Evolutionary conservation across 2,329 filamentous ascomycete genomes (phyloP), one percentile per base, ranked within the genome.

Genomic region (Aspergillus puulaauensis): DNA sequence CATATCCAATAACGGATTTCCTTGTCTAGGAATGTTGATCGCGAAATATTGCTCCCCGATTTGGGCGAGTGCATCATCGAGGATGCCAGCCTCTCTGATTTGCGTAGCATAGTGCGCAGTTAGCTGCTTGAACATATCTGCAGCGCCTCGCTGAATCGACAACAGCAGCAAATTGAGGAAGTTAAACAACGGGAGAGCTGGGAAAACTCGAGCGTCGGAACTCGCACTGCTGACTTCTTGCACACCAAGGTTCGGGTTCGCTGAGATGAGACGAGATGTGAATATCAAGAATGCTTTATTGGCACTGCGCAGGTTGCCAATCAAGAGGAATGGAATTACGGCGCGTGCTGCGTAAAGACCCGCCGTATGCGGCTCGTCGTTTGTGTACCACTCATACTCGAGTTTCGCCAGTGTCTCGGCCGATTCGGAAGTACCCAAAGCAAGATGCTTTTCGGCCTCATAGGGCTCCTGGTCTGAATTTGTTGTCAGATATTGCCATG

Each of bases 31-130:
- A 70, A 92, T 88, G 78, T 87, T 85, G 73, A 99, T 96, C 37
- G 87, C 87, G 77, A 99, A 99, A 80, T 98, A 99, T 86, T 96
- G 93, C 79, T 99, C 93, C 49, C 90, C 93, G 67, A 99, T 88
- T 74, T 91, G 87, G 66, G 92, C 89, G 60, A 99, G 79, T 23
- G 91, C 83, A 71, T 91, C 92, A 35, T 87, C 85, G 93, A 93
- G 98, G 12, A 83, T 81, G 5, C 85, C 85, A 1, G 86, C 81
- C 66, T 98, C 93, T 67, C 87, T 87, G 58, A 98, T 83, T 68
- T 96, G 86, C 6, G 80, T 74, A 39, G 86, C 85, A 75, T 98
- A 99, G 71, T 96, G 95, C 59, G 83, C 85, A 66, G 88, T 86
- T 65, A 99, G 79, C 73, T 93, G 89, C 69, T 87, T 87, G 79